phyloP scores from a whole-genome alignment of 768 basidiomycete genomes.

The Calvatia gigantea region DNA sequence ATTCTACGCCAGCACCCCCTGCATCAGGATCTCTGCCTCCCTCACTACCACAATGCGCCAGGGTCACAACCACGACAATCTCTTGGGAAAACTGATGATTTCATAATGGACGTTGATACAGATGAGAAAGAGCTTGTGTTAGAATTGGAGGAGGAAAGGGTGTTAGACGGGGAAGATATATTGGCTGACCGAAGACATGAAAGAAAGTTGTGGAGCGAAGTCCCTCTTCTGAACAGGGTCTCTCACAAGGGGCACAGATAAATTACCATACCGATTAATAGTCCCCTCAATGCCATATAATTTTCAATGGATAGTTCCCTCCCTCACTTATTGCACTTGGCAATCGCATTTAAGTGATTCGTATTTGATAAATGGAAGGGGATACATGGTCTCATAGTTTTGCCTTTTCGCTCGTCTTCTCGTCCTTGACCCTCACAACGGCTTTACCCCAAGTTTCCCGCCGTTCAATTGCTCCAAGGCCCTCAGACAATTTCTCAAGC shows the following conservation, averaged over 20 bases:
- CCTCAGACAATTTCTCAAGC: conserved; percentile 63
- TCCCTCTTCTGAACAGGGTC: background rate
- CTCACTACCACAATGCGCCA: conserved; percentile 7
- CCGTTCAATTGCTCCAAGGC: conserved; percentile 70
- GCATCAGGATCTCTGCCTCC: conserved; percentile 3
- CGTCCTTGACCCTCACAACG: conserved; percentile 61
- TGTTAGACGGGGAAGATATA: conserved; percentile 35
- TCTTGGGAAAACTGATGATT: background rate
- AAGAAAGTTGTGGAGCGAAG: conserved; percentile 33
- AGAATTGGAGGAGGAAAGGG: conserved; percentile 42
- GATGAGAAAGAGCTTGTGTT: conserved; percentile 21
- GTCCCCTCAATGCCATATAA: too few relatives aligned
- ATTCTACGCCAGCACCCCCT: conserved; percentile 1
- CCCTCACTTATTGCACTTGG: too few relatives aligned
- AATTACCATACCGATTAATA: background rate
- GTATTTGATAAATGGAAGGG: too few relatives aligned
- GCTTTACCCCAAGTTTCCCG: conserved; percentile 94
- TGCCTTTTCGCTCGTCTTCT: conserved; percentile 30
- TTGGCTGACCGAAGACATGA: conserved; percentile 32
- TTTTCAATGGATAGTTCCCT: background rate
- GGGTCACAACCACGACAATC: too few relatives aligned
- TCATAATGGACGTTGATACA: conserved; percentile 22
- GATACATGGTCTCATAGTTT: conserved; percentile 34
- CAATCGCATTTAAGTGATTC: too few relatives aligned
- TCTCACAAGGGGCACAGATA: background rate